Percentiles rank a stretch among this genome's conserved stretches.
Conservation (phyloP, 331 rosid species). For the Stylosanthes scabra region DNA sequence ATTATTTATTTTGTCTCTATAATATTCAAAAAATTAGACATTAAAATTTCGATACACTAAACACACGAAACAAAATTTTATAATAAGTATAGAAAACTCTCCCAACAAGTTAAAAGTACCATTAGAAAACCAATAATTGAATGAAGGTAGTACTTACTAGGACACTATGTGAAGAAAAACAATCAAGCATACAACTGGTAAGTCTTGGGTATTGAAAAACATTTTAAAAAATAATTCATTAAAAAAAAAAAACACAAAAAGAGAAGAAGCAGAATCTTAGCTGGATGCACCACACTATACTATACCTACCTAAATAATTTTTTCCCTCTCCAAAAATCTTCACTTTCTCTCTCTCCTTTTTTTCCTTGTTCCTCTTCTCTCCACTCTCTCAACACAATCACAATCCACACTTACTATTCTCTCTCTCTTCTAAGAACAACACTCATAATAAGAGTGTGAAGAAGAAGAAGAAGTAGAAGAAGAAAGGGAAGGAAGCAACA, state of each 20-base stretch:
- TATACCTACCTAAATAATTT: conserved; percentile 15
- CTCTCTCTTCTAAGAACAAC: not conserved
- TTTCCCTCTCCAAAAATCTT: not conserved
- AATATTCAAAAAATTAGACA: too few relatives aligned
- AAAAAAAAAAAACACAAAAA: not conserved
- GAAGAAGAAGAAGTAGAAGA: not conserved
- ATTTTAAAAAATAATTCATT: too few relatives aligned
- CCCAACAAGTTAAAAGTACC: not conserved
- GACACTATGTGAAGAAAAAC: not conserved
- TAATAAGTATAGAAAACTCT: not conserved
- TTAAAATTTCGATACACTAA: too few relatives aligned
- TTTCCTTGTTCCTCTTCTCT: not conserved
- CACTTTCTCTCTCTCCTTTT: not conserved
- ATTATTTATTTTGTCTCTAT: too few relatives aligned
- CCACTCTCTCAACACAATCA: not conserved
- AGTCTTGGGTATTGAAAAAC: not conserved
- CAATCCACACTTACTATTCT: not conserved
- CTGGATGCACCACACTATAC: conserved; percentile 61
- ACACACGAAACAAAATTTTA: too few relatives aligned
- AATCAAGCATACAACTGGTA: not conserved
- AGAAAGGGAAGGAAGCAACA: not conserved
- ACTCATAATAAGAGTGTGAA: not conserved
- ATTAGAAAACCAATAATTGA: not conserved
- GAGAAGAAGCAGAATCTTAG: conserved; percentile 59
- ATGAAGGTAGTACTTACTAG: not conserved